Evolutionary conservation across 1,139 yeast genomes (phyloP), one percentile per base, ranked within the genome.

Genomic region (Sporopachydermia cereana): DNA sequence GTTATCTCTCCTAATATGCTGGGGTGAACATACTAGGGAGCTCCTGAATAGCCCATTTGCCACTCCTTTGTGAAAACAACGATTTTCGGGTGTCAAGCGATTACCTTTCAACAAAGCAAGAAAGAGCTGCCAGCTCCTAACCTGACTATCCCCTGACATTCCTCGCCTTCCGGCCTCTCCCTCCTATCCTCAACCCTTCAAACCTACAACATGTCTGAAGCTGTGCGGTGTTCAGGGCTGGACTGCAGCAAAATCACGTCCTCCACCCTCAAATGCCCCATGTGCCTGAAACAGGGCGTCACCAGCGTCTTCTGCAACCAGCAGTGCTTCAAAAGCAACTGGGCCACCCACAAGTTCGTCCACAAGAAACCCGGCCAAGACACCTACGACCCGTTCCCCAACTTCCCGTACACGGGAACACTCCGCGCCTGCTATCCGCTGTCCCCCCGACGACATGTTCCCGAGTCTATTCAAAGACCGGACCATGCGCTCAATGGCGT

Each of bases 301-400:
- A 68, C 71, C 42, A 69, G 75, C 46, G 72, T 72, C 22, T 91
- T 89, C 64, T 93, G 99, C 65, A 73, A 80, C 58, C 96, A 91
- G 57, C 67, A 66, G 2, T 91, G 99, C 63, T 93, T 85, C 69
- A 78, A 84, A 60, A 67, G 81, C 41, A 72, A 79, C 51, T 89
- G 95, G 86, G 61, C 67, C 30, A 58, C 63, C 16, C 82, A 77
- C 56, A 77, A 76, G 58, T 65, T 68, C 25, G 53, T 68, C 24
- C 82, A 77, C 53, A 65, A 64, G 41, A 64, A 69, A 51, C 66
- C 63, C 24, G 66, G 60, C 20, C 58, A 44, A 27, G 76, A 71
- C 4, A 54, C 77, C 2, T 86, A 81, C 59, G 81, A 91, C 55
- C 98, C 99, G 44, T 93, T 85, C 65, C 95, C 96, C 17, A 73